Percentiles rank a stretch among this genome's conserved stretches.
phyloP scores from a whole-genome alignment of 306 rosid species.

The Ammopiptanthus mongolicus region DNA sequence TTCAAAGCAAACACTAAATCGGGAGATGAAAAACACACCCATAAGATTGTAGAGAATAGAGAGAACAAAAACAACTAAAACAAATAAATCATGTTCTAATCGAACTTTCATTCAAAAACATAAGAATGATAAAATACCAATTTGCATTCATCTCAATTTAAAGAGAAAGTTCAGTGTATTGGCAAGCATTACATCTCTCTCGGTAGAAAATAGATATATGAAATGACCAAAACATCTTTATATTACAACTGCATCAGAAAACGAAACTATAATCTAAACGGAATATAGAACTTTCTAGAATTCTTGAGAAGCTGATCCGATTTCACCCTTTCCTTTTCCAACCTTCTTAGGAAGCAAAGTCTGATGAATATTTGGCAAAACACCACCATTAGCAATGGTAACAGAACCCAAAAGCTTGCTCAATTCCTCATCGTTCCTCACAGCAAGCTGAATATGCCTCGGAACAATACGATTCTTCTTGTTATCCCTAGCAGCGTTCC shows the following conservation, averaged over 20 bases:
- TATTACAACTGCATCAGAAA: constrained; percentile 22
- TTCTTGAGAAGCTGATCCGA: constrained; percentile 86
- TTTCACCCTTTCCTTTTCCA: constrained; percentile 73
- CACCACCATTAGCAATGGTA: constrained; percentile 75
- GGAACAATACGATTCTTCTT: constrained; percentile 89
- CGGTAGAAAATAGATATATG: background rate
- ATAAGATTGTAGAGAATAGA: too few relatives aligned
- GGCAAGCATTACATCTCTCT: background rate
- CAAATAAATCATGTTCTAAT: too few relatives aligned
- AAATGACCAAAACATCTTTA: constrained; percentile 1
- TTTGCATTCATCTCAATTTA: background rate
- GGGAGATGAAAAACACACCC: too few relatives aligned
- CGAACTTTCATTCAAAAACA: too few relatives aligned
- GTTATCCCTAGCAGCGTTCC: constrained; percentile 87
- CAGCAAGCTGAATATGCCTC: constrained; percentile 82
- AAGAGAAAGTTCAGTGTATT: background rate
- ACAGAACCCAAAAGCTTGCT: constrained; percentile 81
- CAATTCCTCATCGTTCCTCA: constrained; percentile 80
- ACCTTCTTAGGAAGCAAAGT: constrained; percentile 68
- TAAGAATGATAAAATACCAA: background rate
- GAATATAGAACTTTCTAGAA: constrained; percentile 33
- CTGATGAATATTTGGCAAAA: constrained; percentile 64
- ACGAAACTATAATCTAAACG: background rate
- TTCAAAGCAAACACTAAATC: too few relatives aligned
- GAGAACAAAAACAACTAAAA: too few relatives aligned